Conservation (phyloP, 768 basidiomycete genomes). For the Tulasnella sp. region DNA sequence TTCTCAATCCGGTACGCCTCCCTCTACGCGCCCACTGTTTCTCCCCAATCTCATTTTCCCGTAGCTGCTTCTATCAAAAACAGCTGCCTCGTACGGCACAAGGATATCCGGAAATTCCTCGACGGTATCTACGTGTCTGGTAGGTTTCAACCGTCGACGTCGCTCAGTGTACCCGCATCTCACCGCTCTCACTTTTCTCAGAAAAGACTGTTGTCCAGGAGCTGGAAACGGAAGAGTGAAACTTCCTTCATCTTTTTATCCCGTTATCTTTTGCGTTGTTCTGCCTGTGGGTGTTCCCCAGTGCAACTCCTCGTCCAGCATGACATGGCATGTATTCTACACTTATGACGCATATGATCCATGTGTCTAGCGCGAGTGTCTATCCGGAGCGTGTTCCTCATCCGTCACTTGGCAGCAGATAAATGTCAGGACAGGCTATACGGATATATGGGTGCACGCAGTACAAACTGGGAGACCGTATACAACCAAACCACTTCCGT, state of each 20-base stretch:
- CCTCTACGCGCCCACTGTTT: neutral
- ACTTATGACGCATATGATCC: neutral
- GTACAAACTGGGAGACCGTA: too few species aligned
- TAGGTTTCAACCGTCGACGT: constrained; percentile 25
- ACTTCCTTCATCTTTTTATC: neutral
- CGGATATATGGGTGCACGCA: too few species aligned
- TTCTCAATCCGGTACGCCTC: constrained; percentile 71
- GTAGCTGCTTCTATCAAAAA: constrained; percentile 93
- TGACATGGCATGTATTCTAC: constrained; percentile 4
- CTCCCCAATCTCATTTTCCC: neutral
- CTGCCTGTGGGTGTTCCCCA: neutral
- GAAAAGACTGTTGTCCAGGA: constrained; percentile 10
- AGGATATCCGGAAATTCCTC: constrained; percentile 99
- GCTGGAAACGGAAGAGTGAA: neutral
- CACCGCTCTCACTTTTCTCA: neutral
- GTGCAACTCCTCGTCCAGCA: neutral
- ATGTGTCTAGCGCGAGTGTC: neutral
- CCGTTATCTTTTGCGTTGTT: neutral
- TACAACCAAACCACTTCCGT: too few species aligned
- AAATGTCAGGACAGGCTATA: too few species aligned
- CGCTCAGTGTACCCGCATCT: neutral
- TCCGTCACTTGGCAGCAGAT: too few species aligned
- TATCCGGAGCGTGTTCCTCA: too few species aligned
- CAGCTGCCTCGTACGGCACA: constrained; percentile 93
- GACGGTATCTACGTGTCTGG: constrained; percentile 86